Evolutionary conservation across 164 flowering plant genomes (phyloP).

Genomic region (Liquidambar formosana): DNA sequence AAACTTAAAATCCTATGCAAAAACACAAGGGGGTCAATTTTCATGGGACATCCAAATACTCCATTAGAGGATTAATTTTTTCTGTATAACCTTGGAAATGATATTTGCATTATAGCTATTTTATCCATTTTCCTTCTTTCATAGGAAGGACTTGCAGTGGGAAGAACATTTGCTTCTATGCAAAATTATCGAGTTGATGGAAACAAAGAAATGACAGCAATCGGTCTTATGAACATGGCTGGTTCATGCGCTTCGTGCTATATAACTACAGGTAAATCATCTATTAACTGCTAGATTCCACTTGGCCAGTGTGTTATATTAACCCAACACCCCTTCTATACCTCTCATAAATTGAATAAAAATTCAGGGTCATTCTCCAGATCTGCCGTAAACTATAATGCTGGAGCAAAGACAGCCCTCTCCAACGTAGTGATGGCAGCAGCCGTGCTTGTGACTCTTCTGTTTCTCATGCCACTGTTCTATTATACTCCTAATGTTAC

Average conservation of each 20-base stretch:
- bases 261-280: conserved; percentile 60
- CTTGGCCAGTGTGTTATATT: no score
- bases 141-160: conserved; percentile 82
- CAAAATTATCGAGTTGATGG: conserved; percentile 78
- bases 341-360: no score
- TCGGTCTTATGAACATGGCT: conserved; percentile 75
- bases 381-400: conserved; percentile 73
- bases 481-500: conserved; percentile 65
- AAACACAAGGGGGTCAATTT: no score
- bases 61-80: no score
- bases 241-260: conserved; percentile 75
- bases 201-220: conserved; percentile 81
- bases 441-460: conserved; percentile 60
- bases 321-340: no score
- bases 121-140: no score
- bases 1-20: no score
- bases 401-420: conserved; percentile 65
- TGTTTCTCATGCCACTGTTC: conserved; percentile 74
- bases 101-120: no score
- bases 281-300: no score
- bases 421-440: conserved; percentile 67
- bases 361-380: conserved; percentile 72
- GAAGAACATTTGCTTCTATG: conserved; percentile 68
- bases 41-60: no score
- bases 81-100: no score